Evolutionary conservation across 1,139 yeast genomes (phyloP).

Genomic region (Blastobotrys elegans): DNA sequence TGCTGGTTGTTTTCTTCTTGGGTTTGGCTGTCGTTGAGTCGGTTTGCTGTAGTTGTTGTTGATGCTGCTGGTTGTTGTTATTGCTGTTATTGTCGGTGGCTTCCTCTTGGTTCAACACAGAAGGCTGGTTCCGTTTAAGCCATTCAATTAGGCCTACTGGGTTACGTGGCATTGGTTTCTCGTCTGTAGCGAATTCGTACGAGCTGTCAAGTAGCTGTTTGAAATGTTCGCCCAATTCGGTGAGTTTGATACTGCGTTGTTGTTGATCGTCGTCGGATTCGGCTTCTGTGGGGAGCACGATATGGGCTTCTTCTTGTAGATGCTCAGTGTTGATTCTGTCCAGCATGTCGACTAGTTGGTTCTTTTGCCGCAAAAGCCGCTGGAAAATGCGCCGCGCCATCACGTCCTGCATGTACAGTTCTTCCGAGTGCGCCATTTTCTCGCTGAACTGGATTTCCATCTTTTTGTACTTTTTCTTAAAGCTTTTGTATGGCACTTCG

Average conservation of each 20-base stretch:
- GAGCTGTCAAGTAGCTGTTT: conserved; percentile 16
- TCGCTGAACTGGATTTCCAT: conserved; percentile 23
- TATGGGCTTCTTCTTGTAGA: conserved; percentile 8
- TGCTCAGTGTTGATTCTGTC: conserved; percentile 20
- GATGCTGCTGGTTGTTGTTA: not conserved
- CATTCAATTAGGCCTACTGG: conserved; percentile 28
- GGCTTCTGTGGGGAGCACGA: not conserved
- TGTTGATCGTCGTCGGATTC: not conserved
- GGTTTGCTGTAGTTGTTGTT: no score
- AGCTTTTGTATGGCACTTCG: conserved; percentile 6
- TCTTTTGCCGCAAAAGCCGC: conserved; percentile 25
- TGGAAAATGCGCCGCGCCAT: conserved; percentile 22
- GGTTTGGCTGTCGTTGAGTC: not conserved
- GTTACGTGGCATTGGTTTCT: conserved; percentile 23
- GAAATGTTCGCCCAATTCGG: conserved; percentile 20
- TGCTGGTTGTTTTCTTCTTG: conserved; percentile 5
- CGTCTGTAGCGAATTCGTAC: conserved; percentile 26
- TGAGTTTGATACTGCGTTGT: conserved; percentile 4
- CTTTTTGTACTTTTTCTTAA: conserved; percentile 26
- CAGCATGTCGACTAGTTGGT: conserved; percentile 24
- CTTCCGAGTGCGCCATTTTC: conserved; percentile 25
- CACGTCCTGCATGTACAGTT: conserved; percentile 21
- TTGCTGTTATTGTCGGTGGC: not conserved
- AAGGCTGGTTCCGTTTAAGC: conserved; percentile 28
- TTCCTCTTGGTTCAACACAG: conserved; percentile 13